These are phyloP conservation scores for Atkinsonella texensis DNA, from an alignment of 2,329 filamentous ascomycete genomes.

Conservation along the genomic window DNA sequence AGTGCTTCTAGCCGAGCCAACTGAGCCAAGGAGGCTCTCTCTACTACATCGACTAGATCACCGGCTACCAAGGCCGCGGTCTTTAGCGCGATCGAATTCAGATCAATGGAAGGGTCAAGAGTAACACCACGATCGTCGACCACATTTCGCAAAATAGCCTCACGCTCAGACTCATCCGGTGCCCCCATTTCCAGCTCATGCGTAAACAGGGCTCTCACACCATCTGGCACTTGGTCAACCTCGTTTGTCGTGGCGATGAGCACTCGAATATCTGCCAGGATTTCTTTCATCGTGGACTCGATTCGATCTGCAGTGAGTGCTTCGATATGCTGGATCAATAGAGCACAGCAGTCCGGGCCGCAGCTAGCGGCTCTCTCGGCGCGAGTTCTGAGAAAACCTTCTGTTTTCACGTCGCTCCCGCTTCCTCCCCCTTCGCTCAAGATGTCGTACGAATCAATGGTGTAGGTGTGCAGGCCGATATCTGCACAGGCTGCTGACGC, in stretches of 20 bases:
- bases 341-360: slow-evolving; percentile 67
- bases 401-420: slow-evolving; percentile 85
- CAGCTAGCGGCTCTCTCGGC: slow-evolving; percentile 84
- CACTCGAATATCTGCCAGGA: slow-evolving; percentile 67
- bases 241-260: slow-evolving; percentile 91
- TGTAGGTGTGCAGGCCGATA: slow-evolving; percentile 79
- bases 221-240: slow-evolving; percentile 86
- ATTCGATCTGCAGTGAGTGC: slow-evolving; percentile 86
- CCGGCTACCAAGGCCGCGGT: slow-evolving; percentile 92
- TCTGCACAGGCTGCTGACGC: slow-evolving; percentile 71
- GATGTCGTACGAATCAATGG: slow-evolving; percentile 86
- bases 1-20: slow-evolving; percentile 64
- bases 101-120: slow-evolving; percentile 73
- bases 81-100: slow-evolving; percentile 79
- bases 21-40: slow-evolving; percentile 71
- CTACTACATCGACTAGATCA: slow-evolving; percentile 87
- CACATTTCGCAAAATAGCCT: slow-evolving; percentile 71
- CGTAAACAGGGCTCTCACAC: slow-evolving; percentile 80
- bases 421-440: slow-evolving; percentile 75
- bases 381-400: slow-evolving; percentile 76
- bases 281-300: slow-evolving; percentile 70
- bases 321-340: slow-evolving; percentile 85
- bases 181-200: slow-evolving; percentile 91
- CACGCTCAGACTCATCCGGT: slow-evolving; percentile 83
- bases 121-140: slow-evolving; percentile 63